Conservation (phyloP, 75 land plant species). For the Ceratopteris richardii region DNA sequence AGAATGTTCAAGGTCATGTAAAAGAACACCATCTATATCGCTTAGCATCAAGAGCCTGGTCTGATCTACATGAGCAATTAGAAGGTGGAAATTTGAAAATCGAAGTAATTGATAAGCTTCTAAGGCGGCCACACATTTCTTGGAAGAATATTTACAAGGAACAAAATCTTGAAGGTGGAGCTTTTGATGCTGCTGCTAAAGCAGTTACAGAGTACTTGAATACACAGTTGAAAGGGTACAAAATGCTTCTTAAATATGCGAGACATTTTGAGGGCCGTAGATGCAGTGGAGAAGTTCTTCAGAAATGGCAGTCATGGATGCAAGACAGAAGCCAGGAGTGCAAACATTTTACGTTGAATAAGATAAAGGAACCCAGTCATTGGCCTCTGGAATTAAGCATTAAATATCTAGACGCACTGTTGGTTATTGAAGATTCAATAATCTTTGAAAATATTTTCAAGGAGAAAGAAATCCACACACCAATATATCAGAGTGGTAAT, state of each 20-base stretch:
- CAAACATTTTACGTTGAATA: neutral
- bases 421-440: constrained; percentile 9
- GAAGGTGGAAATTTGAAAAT: neutral
- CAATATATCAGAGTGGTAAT: neutral
- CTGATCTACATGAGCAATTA: neutral
- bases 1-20: neutral
- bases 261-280: constrained; percentile 6
- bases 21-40: constrained; percentile 6
- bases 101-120: neutral
- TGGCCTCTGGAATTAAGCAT: constrained; percentile 13
- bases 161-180: neutral
- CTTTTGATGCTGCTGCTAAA: constrained; percentile 6
- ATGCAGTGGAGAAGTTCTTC: neutral
- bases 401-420: constrained; percentile 4
- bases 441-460: constrained; percentile 7
- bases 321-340: constrained; percentile 9
- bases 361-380: constrained; percentile 5
- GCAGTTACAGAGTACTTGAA: constrained; percentile 6
- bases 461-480: neutral
- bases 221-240: constrained; percentile 12
- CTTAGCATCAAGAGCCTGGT: constrained; percentile 6
- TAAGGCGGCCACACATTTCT: neutral
- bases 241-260: constrained; percentile 12
- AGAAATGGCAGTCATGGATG: neutral
- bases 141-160: constrained; percentile 2